Evolutionary conservation across 2,329 filamentous ascomycete genomes (phyloP), one percentile per base, ranked within the genome.

Genomic region (Arthrobotrys musiformis): DNA sequence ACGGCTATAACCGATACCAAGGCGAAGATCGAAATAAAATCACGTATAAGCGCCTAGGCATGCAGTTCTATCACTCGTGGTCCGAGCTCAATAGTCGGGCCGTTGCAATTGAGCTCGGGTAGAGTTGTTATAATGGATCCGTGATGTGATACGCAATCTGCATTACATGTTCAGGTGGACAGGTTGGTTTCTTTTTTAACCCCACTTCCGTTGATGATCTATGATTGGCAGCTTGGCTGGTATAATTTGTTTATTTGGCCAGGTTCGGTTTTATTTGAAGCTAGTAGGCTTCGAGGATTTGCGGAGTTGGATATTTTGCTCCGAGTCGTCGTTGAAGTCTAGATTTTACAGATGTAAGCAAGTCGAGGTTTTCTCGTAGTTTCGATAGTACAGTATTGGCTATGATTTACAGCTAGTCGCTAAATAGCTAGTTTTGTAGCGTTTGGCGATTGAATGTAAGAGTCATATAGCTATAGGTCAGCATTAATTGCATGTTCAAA

Each of bases 1-100:
- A 58, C 54, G 54, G 54, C 17, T 26, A 40, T 58, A 58, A 58
- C 54, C 54, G 54, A 58, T n/a, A 58, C 33, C 54, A 58, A 40
- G 33, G 17, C 50, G 54, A 26, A 58, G 54, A 58, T 58, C 54
- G 7, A 11, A 24, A 19, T 1, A 56, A n/a, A 15, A 35, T 42
- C 8, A n/a, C 17, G n/a, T 37, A 30, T 58, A 58, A 58, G 54
- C 54, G 54, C 54, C 50, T 56, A 30, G 50, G 50, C 50, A 24
- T 58, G 54, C 54, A 28, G 4, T 26, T 58, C 54, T 33, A 40
- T 58, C 30, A 58, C 26, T 17, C 26, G 28, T 19, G 54, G 33
- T 17, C 54, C 54, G 30, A 58, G 54, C 54, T 58, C 54, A n/a
- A 58, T 19, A 40, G 26, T n/a, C 54, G 54, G 54, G 26, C 54